These are phyloP conservation scores for Naganishia vishniacii DNA, from an alignment of 768 basidiomycete species.

Conservation along the genomic window DNA sequence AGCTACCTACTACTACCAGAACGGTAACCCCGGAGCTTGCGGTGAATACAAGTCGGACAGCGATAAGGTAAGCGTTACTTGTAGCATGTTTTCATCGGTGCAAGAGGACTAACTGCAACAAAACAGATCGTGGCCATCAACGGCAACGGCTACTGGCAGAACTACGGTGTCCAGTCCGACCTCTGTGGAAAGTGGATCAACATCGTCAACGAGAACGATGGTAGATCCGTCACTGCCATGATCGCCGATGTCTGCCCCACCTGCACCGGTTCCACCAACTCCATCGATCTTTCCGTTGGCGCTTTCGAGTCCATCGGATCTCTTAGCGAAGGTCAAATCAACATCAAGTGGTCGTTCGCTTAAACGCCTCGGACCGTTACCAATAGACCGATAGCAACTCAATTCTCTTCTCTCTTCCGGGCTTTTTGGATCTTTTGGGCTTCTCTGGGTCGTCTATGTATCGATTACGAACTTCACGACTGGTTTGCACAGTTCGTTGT, in stretches of 20 bases:
- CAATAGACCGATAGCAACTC: background rate
- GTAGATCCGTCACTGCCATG: conserved; percentile 59
- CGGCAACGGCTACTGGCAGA: conserved; percentile 46
- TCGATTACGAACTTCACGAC: conserved; percentile 7
- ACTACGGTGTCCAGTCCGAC: conserved; percentile 54
- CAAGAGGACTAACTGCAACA: no score
- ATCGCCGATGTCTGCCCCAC: conserved; percentile 79
- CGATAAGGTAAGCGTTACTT: conserved; percentile 47
- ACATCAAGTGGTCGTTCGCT: conserved; percentile 48
- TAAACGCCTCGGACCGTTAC: conserved; percentile 12
- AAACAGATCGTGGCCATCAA: no score
- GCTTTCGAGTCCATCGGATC: conserved; percentile 62
- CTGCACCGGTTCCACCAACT: conserved; percentile 58
- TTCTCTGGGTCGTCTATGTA: conserved; percentile 16
- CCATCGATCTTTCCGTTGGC: conserved; percentile 55
- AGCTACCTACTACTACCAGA: conserved; percentile 62
- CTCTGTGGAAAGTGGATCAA: conserved; percentile 64
- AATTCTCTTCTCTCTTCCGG: conserved; percentile 1
- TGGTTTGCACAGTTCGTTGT: conserved; percentile 4
- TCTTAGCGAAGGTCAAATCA: conserved; percentile 55
- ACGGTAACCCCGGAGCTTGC: conserved; percentile 72
- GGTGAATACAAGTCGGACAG: conserved; percentile 59
- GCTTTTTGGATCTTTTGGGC: conserved; percentile 15
- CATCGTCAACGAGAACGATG: conserved; percentile 61
- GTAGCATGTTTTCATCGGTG: no score